Conservation (phyloP, 2,329 filamentous ascomycete genomes). For the Aureobasidium leucospermi region DNA sequence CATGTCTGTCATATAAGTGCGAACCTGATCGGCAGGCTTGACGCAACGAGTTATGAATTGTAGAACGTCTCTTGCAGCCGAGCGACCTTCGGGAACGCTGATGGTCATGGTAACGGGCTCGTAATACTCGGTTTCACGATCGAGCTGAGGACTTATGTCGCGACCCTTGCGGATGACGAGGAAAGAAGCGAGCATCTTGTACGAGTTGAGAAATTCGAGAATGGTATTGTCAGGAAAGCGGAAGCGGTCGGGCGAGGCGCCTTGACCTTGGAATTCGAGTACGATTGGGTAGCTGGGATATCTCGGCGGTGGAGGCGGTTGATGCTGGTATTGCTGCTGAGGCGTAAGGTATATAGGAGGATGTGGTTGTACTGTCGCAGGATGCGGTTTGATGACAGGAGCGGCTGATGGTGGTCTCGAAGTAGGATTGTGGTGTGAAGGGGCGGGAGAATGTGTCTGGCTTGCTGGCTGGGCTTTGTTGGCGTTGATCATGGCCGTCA, state of each 20-base stretch:
- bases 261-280: slow-evolving; percentile 52
- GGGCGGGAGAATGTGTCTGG: slow-evolving; percentile 15
- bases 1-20: slow-evolving; percentile 48
- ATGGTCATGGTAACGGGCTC: slow-evolving; percentile 60
- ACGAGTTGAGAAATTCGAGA: slow-evolving; percentile 52
- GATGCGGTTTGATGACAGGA: slow-evolving; percentile 6
- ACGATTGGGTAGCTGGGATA: slow-evolving; percentile 57
- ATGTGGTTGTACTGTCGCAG: not conserved
- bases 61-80: slow-evolving; percentile 37
- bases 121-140: slow-evolving; percentile 58
- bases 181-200: slow-evolving; percentile 65
- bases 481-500: slow-evolving; percentile 48
- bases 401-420: slow-evolving; percentile 3
- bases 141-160: slow-evolving; percentile 35
- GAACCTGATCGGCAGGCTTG: slow-evolving; percentile 46
- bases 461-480: slow-evolving; percentile 27
- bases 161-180: slow-evolving; percentile 67
- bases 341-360: slow-evolving; percentile 1
- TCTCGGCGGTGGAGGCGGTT: slow-evolving; percentile 37
- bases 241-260: slow-evolving; percentile 65
- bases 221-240: slow-evolving; percentile 74
- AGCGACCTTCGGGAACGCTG: slow-evolving; percentile 6
- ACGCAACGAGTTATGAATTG: slow-evolving; percentile 51
- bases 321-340: not conserved
- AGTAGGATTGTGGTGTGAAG: not conserved